A percentile compares a stretch with the other conserved stretches of the same genome.
Conservation (phyloP, 2,329 filamentous ascomycete genomes). For the Fusarium vanettenii region DNA sequence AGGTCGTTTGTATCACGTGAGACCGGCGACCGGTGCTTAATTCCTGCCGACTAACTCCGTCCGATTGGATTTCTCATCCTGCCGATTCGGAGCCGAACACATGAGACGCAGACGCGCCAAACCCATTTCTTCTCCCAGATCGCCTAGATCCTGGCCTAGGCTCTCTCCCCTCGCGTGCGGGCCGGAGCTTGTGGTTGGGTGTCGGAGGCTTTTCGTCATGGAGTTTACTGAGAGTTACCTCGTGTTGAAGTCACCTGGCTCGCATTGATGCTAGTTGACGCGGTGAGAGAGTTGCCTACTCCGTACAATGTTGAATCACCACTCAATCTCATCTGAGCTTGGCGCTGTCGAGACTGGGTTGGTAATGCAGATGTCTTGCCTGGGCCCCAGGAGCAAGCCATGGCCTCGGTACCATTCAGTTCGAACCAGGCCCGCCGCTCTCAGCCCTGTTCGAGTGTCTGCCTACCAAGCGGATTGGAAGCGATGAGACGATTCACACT, state of each 20-base stretch:
- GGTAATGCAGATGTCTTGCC: conserved; percentile 7
- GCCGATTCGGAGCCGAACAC: conserved; percentile 39
- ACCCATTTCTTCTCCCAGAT: background rate
- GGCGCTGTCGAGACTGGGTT: background rate
- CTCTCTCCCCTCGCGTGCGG: background rate
- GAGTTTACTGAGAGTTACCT: conserved; percentile 9
- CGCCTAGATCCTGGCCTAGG: background rate
- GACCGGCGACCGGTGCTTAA: conserved; percentile 27
- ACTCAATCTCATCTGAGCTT: background rate
- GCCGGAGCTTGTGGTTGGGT: background rate
- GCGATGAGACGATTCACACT: background rate
- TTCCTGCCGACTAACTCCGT: conserved; percentile 45
- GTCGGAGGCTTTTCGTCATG: background rate
- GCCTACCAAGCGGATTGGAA: background rate
- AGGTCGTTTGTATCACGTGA: conserved; percentile 29
- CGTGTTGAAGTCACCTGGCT: conserved; percentile 22
- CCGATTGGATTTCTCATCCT: background rate
- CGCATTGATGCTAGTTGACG: background rate
- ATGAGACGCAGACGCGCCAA: background rate
- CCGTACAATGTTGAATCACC: conserved; percentile 23
- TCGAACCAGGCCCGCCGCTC: background rate
- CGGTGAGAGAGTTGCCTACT: background rate
- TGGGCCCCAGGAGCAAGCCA: conserved; percentile 13
- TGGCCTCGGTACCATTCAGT: background rate
- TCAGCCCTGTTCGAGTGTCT: conserved; percentile 2